Conservation (phyloP, 164 flowering plant species). For the Vitis rotundifolia region DNA sequence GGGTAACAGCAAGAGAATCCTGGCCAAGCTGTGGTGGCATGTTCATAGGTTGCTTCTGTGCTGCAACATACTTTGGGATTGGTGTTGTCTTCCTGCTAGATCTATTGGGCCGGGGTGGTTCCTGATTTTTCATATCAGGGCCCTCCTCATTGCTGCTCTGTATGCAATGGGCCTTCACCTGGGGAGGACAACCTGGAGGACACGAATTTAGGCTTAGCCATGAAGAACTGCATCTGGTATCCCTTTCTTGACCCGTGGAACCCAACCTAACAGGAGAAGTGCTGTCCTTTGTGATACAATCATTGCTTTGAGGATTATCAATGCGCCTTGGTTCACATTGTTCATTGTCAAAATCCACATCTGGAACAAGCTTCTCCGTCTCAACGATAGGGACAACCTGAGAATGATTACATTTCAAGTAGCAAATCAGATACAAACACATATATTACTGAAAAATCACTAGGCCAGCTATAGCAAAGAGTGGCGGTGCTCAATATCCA, state of each 20-base stretch:
- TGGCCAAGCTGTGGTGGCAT: conserved; percentile 16
- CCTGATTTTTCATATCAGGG: conserved; percentile 6
- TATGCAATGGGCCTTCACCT: conserved; percentile 7
- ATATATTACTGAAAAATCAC: neutral
- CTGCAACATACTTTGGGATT: conserved; percentile 6
- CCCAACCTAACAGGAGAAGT: conserved; percentile 11
- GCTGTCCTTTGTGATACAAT: conserved; percentile 4
- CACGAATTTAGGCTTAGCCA: conserved; percentile 32
- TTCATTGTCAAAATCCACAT: conserved; percentile 17
- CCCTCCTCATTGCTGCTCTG: neutral
- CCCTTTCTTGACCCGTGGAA: conserved; percentile 21
- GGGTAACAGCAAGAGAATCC: conserved; percentile 14
- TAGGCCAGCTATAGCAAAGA: too few relatives aligned
- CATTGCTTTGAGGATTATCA: conserved; percentile 1
- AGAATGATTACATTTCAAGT: neutral
- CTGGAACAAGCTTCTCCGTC: conserved; percentile 12
- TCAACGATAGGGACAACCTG: conserved; percentile 15
- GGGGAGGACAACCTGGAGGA: conserved; percentile 8
- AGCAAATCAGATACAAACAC: neutral
- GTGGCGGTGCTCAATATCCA: too few relatives aligned
- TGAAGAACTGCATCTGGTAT: conserved; percentile 9
- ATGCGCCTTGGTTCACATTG: conserved; percentile 10
- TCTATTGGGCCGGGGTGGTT: conserved; percentile 27
- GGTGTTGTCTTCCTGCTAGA: conserved; percentile 27
- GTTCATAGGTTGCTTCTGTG: conserved; percentile 8